Base-by-base conservation (phyloP, 768 basidiomycete genomes). In the Pleurotus tuoliensis region DNA sequence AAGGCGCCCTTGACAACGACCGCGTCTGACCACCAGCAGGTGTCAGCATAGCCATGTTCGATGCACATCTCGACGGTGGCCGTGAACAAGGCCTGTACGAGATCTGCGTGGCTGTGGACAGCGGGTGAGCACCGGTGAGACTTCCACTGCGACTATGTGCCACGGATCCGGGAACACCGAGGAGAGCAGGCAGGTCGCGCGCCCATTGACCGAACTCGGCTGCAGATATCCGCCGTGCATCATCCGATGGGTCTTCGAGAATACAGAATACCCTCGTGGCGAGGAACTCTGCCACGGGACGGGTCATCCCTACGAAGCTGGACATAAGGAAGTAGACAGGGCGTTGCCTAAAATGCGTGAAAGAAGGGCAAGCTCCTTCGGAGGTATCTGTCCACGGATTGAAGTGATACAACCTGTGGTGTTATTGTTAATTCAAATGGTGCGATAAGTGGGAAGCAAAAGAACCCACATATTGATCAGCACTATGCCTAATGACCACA, bases 401-500 rank as follows among this genome's bases (percentile, higher is more conserved):
- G 74, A 82, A 91, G 73, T 99, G 97, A 74, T 98, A 99, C 69
- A 98, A 79, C 91, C 91, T 92, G 63, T 48, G 24, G 47, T 27
- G 13, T 16, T 8, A 58, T n/a, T 37, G 27, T 8, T 20, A 41
- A 27, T n/a, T 22, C 16, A 22, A 24, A 37, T 34, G 39, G 13
- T 27, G 41, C 43, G 20, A 20, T 24, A 9, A 6, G n/a, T 37
- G 20, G 51, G 20, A 27, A n/a, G 15, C 20, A 24, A 11, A n/a
- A 56, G 46, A 13, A 77, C 86, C 37, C 63, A 91, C 92, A 98
- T 95, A 72, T 99, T 99, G 81, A 99, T 92, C 64, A 99, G 84
- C 62, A 99, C 97, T 69, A 99, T 97, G 60, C 96, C 96, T 63
- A 99, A 81, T 22, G 96, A 98, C 96, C 94, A 99, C 54, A 99